Evolutionary conservation across 306 rosid genomes (phyloP), one percentile per base, ranked within the genome.

Genomic region (Prunus mongolica): DNA sequence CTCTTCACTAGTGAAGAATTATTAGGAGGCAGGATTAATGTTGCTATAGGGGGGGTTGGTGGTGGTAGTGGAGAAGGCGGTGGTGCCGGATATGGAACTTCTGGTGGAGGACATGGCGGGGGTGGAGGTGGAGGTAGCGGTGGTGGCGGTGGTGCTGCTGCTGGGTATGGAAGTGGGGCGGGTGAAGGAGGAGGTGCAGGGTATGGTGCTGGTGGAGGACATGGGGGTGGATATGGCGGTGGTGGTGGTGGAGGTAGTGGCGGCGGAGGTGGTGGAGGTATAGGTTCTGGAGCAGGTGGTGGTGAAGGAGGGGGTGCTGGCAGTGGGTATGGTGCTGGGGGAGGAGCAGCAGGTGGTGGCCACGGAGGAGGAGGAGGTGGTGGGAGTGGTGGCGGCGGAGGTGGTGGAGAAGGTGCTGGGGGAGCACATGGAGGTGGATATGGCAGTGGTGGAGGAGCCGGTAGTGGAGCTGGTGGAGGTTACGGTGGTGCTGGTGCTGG

Each of bases 381-480:
- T 5, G 71, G 62, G 5, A 45, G 83, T 5, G 84, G 77, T 3
- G 77, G 81, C 6, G 84, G 77, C 1, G 78, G 81, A 11, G 85
- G 85, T 1, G 75, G 51, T 1, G 79, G 84, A 2, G 62, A 34
- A 0, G 76, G 83, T 32, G 76, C n/a, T 0, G 84, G 86, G 44
- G 89, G 87, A 50, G 91, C 73, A 6, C 72, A 25, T 38, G 83
- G 84, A 15, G 87, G 87, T 2, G 89, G 89, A 9, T 75, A 73
- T 46, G 85, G 82, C 2, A 27, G 61, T 9, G 82, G 82, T n/a
- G 75, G 80, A 19, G 51, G 71, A 1, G 75, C 71, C 6, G 65
- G 56, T 27, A 78, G 86, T 2, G 86, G 82, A 16, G 69, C 62
- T 47, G 72, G 75, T 12, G 82, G 82, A 1, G 82, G 81, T 0